Evolutionary conservation across 768 basidiomycete species (phyloP).

Genomic region (Lepiota brunneoincarnata): DNA sequence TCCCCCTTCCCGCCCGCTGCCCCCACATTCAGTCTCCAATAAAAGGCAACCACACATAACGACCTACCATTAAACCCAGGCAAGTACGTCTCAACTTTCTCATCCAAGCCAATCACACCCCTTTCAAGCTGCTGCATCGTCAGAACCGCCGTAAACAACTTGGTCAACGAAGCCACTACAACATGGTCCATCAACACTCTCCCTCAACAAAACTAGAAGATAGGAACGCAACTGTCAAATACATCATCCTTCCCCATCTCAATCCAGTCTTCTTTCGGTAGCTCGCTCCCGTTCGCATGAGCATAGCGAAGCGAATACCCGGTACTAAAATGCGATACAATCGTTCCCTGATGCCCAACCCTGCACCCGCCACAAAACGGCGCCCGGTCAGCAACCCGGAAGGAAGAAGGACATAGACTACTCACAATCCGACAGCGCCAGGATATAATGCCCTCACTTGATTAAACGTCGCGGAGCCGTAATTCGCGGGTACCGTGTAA

Average conservation of each 20-base stretch:
- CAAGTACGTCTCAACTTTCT: conserved; percentile 20
- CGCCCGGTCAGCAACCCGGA: neutral
- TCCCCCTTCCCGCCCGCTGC: conserved; percentile 23
- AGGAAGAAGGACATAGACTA: neutral
- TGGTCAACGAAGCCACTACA: conserved; percentile 28
- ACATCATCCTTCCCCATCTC: conserved; percentile 20
- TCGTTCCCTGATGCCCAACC: conserved; percentile 20
- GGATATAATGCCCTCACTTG: conserved; percentile 23
- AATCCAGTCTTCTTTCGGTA: conserved; percentile 17
- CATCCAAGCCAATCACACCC: conserved; percentile 17
- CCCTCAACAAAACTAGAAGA: neutral
- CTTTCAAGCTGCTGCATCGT: conserved; percentile 25
- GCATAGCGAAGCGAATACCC: conserved; percentile 20
- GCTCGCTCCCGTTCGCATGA: conserved; percentile 20
- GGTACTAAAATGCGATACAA: conserved; percentile 26
- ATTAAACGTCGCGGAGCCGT: conserved; percentile 20
- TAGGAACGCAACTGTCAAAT: conserved; percentile 21
- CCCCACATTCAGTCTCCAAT: neutral
- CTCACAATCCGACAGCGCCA: conserved; percentile 24
- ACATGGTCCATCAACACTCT: neutral
- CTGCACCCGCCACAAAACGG: neutral
- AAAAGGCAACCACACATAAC: neutral
- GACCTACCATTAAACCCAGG: conserved; percentile 23
- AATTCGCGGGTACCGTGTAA: conserved; percentile 19
- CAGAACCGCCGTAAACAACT: conserved; percentile 25